Evolutionary conservation across 306 rosid species (phyloP), one percentile per base, ranked within the genome.

Genomic region (Calophaca sinica): DNA sequence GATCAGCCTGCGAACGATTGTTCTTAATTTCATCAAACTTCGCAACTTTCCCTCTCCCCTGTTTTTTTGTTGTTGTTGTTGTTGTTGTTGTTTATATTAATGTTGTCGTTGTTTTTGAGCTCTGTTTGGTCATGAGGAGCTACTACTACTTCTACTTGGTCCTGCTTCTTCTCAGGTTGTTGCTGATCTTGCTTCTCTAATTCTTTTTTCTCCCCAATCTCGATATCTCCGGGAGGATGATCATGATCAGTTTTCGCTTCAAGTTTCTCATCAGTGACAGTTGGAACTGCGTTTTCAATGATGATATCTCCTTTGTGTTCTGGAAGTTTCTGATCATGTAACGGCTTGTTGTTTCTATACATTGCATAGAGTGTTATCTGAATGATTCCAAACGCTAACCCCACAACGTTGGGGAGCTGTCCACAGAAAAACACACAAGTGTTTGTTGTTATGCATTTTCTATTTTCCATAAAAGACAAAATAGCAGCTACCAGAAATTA

Each of bases 391-490:
- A 92, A 89, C 38, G 84, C 10, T 39, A 94, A 80, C 8, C 99
- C 99, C 52, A 92, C 69, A 2, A 92, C 58, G 86, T 94, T 94
- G 35, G 97, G 97, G 41, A 89, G 86, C 99, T 94, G 89, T 75
- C 75, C 53, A 59, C 2, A 44, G 12, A 53, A n/a, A 11, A 12
- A 35, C 9, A 39, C 26, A 36, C 3, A 32, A 32, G 9, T 28
- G 10, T 28, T 9, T 26, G 52, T n/a, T n/a, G n/a, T n/a, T n/a
- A n/a, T n/a, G n/a, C n/a, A n/a, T n/a, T n/a, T n/a, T n/a, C n/a
- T n/a, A n/a, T n/a, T n/a, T n/a, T n/a, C n/a, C n/a, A n/a, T 45
- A 29, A 70, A 50, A 10, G 70, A 10, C 81, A 79, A 79, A 75
- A 41, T 64, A 66, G 39, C 3, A 32, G 11, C 41, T 44, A 7